phyloP scores from a whole-genome alignment of 805 yeast genomes.

The Scheffersomyces coipomensis region DNA sequence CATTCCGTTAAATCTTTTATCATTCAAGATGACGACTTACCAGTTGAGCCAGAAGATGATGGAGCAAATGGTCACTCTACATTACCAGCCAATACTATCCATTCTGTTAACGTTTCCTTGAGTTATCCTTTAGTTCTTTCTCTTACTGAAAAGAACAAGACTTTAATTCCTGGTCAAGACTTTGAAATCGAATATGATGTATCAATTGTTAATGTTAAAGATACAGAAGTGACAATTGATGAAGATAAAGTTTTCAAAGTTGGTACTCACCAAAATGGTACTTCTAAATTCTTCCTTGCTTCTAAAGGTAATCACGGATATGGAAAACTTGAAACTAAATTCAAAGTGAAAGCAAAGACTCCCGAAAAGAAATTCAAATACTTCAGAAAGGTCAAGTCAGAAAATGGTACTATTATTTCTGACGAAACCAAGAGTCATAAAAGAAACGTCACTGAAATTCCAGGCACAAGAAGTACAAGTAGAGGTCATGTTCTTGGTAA shows the following conservation, averaged over 20 bases:
- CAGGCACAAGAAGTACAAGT: too few relatives aligned
- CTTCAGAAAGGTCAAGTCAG: slow-evolving; percentile 32
- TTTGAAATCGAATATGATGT: slow-evolving; percentile 18
- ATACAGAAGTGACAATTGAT: slow-evolving; percentile 10
- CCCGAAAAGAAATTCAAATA: slow-evolving; percentile 10
- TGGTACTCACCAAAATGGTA: slow-evolving; percentile 26
- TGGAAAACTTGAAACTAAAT: slow-evolving; percentile 31
- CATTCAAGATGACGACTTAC: slow-evolving; percentile 15
- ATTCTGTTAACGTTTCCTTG: slow-evolving; percentile 13
- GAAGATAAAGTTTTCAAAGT: slow-evolving; percentile 13
- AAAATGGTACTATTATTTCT: slow-evolving; percentile 25
- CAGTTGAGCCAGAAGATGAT: slow-evolving; percentile 1
- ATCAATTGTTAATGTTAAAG: slow-evolving; percentile 15
- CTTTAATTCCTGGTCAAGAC: slow-evolving; percentile 4
- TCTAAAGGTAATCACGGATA: slow-evolving; percentile 28
- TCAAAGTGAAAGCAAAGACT: slow-evolving; percentile 8
- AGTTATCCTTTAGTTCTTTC: slow-evolving; percentile 28
- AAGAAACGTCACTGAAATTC: too few relatives aligned
- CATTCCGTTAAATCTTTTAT: slow-evolving; percentile 16
- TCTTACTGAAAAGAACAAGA: slow-evolving; percentile 7
- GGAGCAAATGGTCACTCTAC: not conserved
- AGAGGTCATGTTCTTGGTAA: too few relatives aligned
- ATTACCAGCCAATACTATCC: slow-evolving; percentile 10
- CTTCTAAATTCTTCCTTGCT: slow-evolving; percentile 21
- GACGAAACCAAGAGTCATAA: slow-evolving; percentile 11